A percentile compares a stretch with the other conserved stretches of the same genome.
Evolutionary conservation across 2,329 filamentous ascomycete genomes (phyloP).

Genomic region (Elsinoe ampelina): DNA sequence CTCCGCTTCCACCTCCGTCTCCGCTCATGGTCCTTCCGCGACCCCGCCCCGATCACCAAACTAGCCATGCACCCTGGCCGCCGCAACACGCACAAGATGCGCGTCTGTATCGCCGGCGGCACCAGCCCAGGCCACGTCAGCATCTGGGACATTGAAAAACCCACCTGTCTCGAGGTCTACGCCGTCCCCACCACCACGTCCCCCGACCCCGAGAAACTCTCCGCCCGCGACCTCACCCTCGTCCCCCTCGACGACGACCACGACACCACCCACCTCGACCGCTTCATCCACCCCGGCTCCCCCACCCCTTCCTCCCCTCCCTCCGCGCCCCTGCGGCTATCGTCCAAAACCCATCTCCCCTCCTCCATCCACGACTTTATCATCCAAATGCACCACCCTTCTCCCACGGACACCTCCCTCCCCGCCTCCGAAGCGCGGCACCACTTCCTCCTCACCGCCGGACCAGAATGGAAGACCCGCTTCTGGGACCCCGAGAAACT

Average conservation of each 20-base stretch:
- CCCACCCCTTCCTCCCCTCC: constrained; percentile 39
- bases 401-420: constrained; percentile 46
- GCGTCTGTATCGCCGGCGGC: constrained; percentile 82
- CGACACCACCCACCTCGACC: constrained; percentile 7
- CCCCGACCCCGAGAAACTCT: constrained; percentile 39
- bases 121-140: constrained; percentile 82
- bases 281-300: constrained; percentile 37
- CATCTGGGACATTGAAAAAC: constrained; percentile 91
- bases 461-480: constrained; percentile 79
- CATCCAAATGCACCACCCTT: constrained; percentile 59
- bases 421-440: constrained; percentile 51
- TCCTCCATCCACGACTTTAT: constrained; percentile 66
- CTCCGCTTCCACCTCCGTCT: constrained; percentile 84
- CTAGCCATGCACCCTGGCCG: constrained; percentile 62
- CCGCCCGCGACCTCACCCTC: constrained; percentile 61
- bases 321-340: constrained; percentile 7
- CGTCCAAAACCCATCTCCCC: constrained; percentile 10
- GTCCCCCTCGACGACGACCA: constrained; percentile 87
- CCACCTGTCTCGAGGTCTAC: constrained; percentile 80
- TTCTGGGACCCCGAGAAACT: constrained; percentile 84
- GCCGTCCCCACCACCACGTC: constrained; percentile 47
- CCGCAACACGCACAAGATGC: constrained; percentile 55
- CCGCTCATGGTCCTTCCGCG: constrained; percentile 79
- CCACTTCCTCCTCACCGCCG: constrained; percentile 77
- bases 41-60: constrained; percentile 69